Percentiles rank a stretch among this genome's conserved stretches.
Conservation (phyloP, 257 asterid species). For the Catharanthus roseus region DNA sequence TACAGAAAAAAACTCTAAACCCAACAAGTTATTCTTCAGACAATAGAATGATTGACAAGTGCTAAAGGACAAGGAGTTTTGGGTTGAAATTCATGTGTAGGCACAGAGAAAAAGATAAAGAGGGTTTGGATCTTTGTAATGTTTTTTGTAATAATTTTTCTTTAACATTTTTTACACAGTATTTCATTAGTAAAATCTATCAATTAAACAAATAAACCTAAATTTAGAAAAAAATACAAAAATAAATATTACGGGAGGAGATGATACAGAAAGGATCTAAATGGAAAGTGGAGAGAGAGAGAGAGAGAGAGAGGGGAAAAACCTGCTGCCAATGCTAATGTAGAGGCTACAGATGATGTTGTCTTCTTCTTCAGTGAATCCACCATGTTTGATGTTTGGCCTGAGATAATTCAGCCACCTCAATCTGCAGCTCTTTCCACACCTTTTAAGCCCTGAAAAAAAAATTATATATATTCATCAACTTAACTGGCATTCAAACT, state of each 20-base stretch:
- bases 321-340: slow-evolving; percentile 99
- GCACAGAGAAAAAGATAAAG: slow-evolving; percentile 4
- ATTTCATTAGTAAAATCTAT: no score
- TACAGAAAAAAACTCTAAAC: no score
- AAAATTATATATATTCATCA: neutral
- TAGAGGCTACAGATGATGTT: slow-evolving; percentile 90
- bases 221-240: no score
- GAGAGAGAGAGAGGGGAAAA: no score
- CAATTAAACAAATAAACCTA: no score
- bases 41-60: slow-evolving; percentile 43
- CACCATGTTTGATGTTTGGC: slow-evolving; percentile 92
- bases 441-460: slow-evolving; percentile 84
- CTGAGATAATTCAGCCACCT: slow-evolving; percentile 90
- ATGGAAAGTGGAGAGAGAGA: no score
- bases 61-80: slow-evolving; percentile 56
- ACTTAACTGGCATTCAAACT: no score
- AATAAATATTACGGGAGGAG: no score
- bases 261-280: no score
- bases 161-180: no score
- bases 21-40: slow-evolving; percentile 15
- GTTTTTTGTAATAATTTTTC: no score
- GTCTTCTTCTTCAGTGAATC: slow-evolving; percentile 98
- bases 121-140: no score
- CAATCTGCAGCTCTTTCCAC: slow-evolving; percentile 94
- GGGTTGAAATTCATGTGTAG: slow-evolving; percentile 19